Evolutionary conservation across 495 filamentous ascomycete genomes (phyloP), one percentile per base, ranked within the genome.

Genomic region (Hyaloscypha bicolor): DNA sequence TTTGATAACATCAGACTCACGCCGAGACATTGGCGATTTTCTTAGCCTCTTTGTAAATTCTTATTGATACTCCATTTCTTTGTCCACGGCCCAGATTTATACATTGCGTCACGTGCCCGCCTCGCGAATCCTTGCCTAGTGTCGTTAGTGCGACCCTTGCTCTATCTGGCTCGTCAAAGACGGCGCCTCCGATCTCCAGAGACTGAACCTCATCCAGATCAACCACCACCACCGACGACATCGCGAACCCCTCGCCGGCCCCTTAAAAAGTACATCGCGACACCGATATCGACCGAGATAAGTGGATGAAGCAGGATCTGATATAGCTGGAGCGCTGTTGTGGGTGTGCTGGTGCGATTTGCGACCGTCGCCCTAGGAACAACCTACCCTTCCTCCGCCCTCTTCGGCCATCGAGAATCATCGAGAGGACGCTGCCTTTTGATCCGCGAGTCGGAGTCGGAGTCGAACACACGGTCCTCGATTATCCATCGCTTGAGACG

Each of bases 251-350:
- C 48, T 6, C 12, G n/a, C 52, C 35, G 32, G 19, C 33, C 37
- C 39, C 32, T 22, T 59, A 60, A 35, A 62, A 42, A 56, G 22
- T 31, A 33, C 37, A 58, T 69, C 48, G 55, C 55, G 56, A 59
- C 57, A 57, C 30, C 31, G 11, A 9, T 31, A 61, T 16, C 9
- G 19, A 48, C 30, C 22, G 37, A 25, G 39, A n/a, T 11, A 45
- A 48, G 58, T 71, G 71, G 25, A 73, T 73, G 71, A 66, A 60
- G 60, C 21, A 63, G 60, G 59, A 11, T 6, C 59, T 19, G 53
- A 25, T 6, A 59, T 37, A 55, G 59, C 39, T 63, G 42, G 63
- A 70, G 59, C 66, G 58, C 60, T 62, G 57, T 32, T 4, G 29
- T 19, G 65, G 61, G 67, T 42, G 60, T 60, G 55, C 57, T 62